Conservation (phyloP, 768 basidiomycete genomes). For the Pleurotus tuoliensis region DNA sequence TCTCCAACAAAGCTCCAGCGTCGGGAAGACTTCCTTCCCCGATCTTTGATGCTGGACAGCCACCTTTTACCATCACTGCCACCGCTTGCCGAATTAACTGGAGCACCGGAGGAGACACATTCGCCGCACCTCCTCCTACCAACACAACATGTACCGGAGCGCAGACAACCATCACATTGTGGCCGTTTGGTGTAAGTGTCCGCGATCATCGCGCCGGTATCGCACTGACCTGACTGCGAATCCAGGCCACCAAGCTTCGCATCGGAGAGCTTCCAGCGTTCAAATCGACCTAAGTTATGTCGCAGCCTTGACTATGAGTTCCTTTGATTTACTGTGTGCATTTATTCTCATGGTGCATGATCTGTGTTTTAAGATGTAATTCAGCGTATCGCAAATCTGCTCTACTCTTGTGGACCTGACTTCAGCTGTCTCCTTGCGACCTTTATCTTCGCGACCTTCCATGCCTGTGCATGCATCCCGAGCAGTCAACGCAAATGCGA, state of each 20-base stretch:
- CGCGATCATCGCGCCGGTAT: not conserved
- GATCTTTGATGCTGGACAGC: conserved; percentile 44
- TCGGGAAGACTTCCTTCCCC: conserved; percentile 38
- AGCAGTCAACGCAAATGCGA: too few species aligned
- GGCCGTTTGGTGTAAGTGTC: conserved; percentile 44
- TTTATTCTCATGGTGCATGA: too few species aligned
- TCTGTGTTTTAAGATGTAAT: too few species aligned
- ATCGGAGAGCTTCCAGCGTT: conserved; percentile 41
- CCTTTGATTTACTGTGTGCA: too few species aligned
- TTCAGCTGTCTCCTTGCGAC: too few species aligned
- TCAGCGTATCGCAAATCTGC: too few species aligned
- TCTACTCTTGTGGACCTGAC: too few species aligned
- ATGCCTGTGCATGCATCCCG: too few species aligned
- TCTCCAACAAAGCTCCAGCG: conserved; percentile 28
- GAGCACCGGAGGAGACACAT: conserved; percentile 42
- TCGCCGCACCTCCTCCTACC: conserved; percentile 34
- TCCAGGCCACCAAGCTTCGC: conserved; percentile 33
- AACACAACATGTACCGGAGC: conserved; percentile 27
- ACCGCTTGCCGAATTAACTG: conserved; percentile 49
- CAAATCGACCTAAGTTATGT: conserved; percentile 14
- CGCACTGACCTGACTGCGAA: not conserved
- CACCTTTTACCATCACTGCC: conserved; percentile 43
- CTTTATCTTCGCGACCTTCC: too few species aligned
- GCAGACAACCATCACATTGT: conserved; percentile 39
- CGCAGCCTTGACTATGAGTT: too few species aligned